Conservation (phyloP, 768 basidiomycete genomes). For the Krasilnikovozyma curviuscula region DNA sequence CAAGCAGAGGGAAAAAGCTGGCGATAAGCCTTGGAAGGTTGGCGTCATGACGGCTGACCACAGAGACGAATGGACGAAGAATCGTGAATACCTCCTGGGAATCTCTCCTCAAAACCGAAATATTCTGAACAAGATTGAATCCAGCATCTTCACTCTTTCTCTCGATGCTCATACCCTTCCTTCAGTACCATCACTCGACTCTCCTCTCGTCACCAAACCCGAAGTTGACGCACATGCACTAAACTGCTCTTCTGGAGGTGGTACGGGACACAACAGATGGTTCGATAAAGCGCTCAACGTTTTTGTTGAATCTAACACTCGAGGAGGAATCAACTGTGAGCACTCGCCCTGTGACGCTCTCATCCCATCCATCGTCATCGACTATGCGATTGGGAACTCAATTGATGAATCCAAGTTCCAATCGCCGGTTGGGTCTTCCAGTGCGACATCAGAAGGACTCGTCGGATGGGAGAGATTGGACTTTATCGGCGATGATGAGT, state of each 20-base stretch:
- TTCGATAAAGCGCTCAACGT: slow-evolving; percentile 73
- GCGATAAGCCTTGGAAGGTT: slow-evolving; percentile 43
- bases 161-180: slow-evolving; percentile 53
- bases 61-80: slow-evolving; percentile 63
- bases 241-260: slow-evolving; percentile 43
- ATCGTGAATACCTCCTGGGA: slow-evolving; percentile 46
- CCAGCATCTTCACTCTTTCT: slow-evolving; percentile 59
- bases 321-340: slow-evolving; percentile 73
- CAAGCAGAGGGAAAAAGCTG: slow-evolving; percentile 31
- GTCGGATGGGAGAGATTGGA: slow-evolving; percentile 43
- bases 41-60: slow-evolving; percentile 60
- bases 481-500: slow-evolving; percentile 49
- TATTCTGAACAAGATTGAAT: slow-evolving; percentile 45
- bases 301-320: slow-evolving; percentile 63
- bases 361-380: slow-evolving; percentile 66
- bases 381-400: slow-evolving; percentile 56
- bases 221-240: slow-evolving; percentile 55
- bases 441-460: neutral
- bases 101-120: slow-evolving; percentile 46
- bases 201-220: slow-evolving; percentile 19
- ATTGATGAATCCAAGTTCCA: slow-evolving; percentile 37
- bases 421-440: slow-evolving; percentile 14
- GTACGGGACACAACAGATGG: slow-evolving; percentile 59
- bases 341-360: slow-evolving; percentile 80
- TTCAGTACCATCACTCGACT: neutral